These are phyloP conservation scores for Globisporangium yorkense DNA, from an alignment of 352 stramenopile species.

Conservation along the genomic window DNA sequence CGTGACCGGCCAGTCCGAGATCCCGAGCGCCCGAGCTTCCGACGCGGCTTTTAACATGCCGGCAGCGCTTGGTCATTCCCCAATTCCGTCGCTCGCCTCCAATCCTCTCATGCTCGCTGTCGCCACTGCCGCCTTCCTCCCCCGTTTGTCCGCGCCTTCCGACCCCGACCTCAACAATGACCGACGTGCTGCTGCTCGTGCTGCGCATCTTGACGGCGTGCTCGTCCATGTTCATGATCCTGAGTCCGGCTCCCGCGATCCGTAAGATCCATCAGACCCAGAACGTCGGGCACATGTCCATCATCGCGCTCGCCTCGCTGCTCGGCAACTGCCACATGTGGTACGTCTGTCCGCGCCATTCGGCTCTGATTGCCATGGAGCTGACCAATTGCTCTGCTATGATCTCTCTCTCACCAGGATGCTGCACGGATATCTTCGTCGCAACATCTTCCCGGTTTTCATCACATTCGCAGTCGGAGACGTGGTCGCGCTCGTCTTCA, in stretches of 20 bases:
- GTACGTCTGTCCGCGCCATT: neutral
- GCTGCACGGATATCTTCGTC: too few relatives aligned
- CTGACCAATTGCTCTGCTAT: too few relatives aligned
- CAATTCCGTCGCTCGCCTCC: neutral
- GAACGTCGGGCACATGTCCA: constrained; percentile 24
- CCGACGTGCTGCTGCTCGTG: constrained; percentile 3
- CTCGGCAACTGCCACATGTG: constrained; percentile 38
- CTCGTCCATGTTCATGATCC: constrained; percentile 27
- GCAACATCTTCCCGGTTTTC: constrained; percentile 40
- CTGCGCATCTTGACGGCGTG: constrained; percentile 22
- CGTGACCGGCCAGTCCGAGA: too few relatives aligned
- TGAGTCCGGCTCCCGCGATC: constrained; percentile 31
- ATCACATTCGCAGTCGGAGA: constrained; percentile 34
- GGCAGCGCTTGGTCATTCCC: neutral
- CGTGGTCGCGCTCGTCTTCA: constrained; percentile 23
- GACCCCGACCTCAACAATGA: neutral
- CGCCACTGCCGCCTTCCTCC: too few relatives aligned
- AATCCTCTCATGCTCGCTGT: neutral
- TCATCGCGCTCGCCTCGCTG: constrained; percentile 34
- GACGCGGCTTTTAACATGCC: neutral
- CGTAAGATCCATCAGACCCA: constrained; percentile 32
- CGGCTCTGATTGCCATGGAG: neutral
- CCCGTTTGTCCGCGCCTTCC: too few relatives aligned
- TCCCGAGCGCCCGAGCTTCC: too few relatives aligned
- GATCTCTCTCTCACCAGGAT: too few relatives aligned